Evolutionary conservation across 495 filamentous ascomycete genomes (phyloP).

Genomic region (Tuber brumale): DNA sequence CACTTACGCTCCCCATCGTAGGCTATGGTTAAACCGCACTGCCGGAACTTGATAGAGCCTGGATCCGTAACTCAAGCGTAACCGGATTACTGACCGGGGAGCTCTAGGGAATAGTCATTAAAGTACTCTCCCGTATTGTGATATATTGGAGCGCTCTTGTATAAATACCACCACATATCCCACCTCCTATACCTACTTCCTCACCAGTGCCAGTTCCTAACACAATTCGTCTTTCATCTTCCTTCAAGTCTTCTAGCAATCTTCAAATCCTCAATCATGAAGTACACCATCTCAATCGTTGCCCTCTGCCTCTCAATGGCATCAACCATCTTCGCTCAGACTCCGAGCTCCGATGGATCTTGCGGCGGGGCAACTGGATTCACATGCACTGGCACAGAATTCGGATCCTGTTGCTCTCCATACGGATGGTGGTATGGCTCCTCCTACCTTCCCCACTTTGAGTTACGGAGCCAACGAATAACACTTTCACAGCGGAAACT

Average conservation of each 20-base stretch:
- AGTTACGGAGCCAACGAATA: neutral
- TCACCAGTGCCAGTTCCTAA: neutral
- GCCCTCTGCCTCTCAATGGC: neutral
- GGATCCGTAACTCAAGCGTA: neutral
- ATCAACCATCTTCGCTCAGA: neutral
- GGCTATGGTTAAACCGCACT: neutral
- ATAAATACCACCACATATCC: neutral
- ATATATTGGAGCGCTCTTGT: neutral
- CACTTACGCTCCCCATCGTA: neutral
- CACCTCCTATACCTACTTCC: neutral
- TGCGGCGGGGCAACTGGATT: conserved; percentile 24
- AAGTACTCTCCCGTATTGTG: neutral
- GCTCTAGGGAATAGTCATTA: neutral
- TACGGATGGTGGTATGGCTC: conserved; percentile 17
- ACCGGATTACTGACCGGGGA: neutral
- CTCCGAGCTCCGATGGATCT: conserved; percentile 19
- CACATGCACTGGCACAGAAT: conserved; percentile 19
- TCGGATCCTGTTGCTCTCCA: conserved; percentile 34
- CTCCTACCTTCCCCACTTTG: neutral
- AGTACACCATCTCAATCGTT: neutral
- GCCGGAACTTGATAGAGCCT: neutral
- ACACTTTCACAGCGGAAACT: conserved; percentile 6
- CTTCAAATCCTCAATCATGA: neutral
- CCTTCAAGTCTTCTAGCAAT: neutral
- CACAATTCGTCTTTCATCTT: neutral